These are phyloP conservation scores for Rhizopogon roseolus DNA, from an alignment of 768 basidiomycete genomes.

Conservation along the genomic window DNA sequence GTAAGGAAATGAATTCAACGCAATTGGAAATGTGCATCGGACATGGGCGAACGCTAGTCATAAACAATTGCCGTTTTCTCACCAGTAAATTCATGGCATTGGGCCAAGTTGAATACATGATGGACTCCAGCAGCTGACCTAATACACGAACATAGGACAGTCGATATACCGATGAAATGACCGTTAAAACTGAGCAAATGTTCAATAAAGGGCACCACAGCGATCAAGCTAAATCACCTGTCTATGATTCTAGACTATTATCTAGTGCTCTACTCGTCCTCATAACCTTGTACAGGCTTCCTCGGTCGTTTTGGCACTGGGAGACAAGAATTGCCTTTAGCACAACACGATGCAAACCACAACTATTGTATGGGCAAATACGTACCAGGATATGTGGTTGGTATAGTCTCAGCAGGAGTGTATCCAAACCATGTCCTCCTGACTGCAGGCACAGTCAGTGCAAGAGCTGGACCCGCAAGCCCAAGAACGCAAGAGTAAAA, in stretches of 20 bases:
- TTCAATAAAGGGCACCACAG: neutral
- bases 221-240: constrained; percentile 1
- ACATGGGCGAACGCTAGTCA: neutral
- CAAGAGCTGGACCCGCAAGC: constrained; percentile 68
- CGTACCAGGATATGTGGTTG: constrained; percentile 78
- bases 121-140: neutral
- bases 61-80: neutral
- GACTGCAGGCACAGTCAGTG: constrained; percentile 72
- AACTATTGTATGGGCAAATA: constrained; percentile 5
- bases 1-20: neutral
- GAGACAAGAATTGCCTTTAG: constrained; percentile 2
- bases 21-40: neutral
- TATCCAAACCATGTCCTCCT: constrained; percentile 68
- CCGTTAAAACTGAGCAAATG: neutral
- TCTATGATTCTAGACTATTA: neutral
- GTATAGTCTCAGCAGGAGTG: constrained; percentile 60
- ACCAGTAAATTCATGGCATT: neutral
- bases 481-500: constrained; percentile 84
- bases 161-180: neutral
- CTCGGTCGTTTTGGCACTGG: constrained; percentile 71
- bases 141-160: neutral
- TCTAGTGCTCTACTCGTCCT: constrained; percentile 42
- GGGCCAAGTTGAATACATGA: neutral
- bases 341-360: neutral
- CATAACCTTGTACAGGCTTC: constrained; percentile 67